These are phyloP conservation scores for Fusarium nelsonii DNA, from an alignment of 2,329 filamentous ascomycete genomes.

Conservation along the genomic window DNA sequence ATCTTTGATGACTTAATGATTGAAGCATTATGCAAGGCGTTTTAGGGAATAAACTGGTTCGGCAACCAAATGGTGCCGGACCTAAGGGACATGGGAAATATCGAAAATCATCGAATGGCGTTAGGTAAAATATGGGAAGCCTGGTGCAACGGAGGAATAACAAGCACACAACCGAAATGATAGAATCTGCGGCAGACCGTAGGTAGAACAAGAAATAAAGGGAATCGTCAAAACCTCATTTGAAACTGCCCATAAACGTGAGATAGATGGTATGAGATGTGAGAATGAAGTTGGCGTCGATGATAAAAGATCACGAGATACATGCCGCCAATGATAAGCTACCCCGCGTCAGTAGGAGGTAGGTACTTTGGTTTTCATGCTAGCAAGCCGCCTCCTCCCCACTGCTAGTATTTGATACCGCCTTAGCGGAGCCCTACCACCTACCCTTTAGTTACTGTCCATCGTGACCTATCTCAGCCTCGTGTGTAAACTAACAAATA, in stretches of 20 bases:
- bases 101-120: conserved; percentile 41
- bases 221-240: conserved; percentile 10
- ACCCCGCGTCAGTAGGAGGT: conserved; percentile 42
- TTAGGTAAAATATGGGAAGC: conserved; percentile 36
- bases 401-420: conserved; percentile 14
- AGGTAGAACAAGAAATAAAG: conserved; percentile 36
- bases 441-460: conserved; percentile 18
- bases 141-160: conserved; percentile 23
- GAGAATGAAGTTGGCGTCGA: conserved; percentile 38
- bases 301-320: conserved; percentile 39
- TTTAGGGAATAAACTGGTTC: conserved; percentile 38
- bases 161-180: conserved; percentile 26
- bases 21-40: conserved; percentile 48
- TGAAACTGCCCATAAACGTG: background rate
- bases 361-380: conserved; percentile 12
- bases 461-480: conserved; percentile 44
- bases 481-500: conserved; percentile 38
- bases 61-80: conserved; percentile 19
- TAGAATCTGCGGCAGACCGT: conserved; percentile 21
- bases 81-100: conserved; percentile 17
- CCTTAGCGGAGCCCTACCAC: conserved; percentile 20
- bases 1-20: conserved; percentile 49
- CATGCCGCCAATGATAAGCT: conserved; percentile 36
- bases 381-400: conserved; percentile 28
- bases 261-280: conserved; percentile 3